Evolutionary conservation across 805 yeast genomes (phyloP), one percentile per base, ranked within the genome.

Genomic region (Ogataea henricii): DNA sequence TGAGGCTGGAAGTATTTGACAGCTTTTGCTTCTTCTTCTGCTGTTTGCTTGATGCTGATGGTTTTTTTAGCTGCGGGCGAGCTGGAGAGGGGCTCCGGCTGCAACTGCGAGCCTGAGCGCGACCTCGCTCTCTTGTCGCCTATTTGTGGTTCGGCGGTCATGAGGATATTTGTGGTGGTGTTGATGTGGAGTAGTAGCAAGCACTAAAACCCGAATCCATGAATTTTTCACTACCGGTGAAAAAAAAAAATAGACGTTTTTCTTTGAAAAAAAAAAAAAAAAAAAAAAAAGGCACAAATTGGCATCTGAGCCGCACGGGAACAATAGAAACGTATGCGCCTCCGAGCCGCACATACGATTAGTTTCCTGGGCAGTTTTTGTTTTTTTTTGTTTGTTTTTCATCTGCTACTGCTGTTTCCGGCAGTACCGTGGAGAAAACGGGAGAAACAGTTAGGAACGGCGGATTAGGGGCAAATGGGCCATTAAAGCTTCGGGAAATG

Each of bases 1-100:
- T 65, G 64, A 0, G 52, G 40, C 41, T 67, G 68, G 36, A 67
- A 65, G 32, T 64, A 65, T 13, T 53, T 52, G n/a, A 51, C 59
- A 2, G 71, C 68, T 26, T 54, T 45, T 6, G 53, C 55, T 51
- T 66, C 70, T 39, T 67, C 68, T 44, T 66, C 68, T 12, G 65
- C 56, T 1, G 70, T 57, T 43, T 66, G 70, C 29, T 55, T 60
- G 43, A 67, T 63, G 35, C 54, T 52, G 21, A 34, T 34, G 6
- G 37, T 22, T 20, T 47, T 59, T 57, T 43, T 63, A 51, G 34
- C 17, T 1, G 18, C 21, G 6, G 38, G 16, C 22, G 17, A 8
- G 2, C 13, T 40, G 2, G 23, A n/a, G 13, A 8, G 29, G n/a
- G 29, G 13, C 9, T 16, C 25, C 25, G 18, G 44, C 36, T 27